Base-by-base conservation (phyloP, 768 basidiomycete species). In the Tylopilus sp. region DNA sequence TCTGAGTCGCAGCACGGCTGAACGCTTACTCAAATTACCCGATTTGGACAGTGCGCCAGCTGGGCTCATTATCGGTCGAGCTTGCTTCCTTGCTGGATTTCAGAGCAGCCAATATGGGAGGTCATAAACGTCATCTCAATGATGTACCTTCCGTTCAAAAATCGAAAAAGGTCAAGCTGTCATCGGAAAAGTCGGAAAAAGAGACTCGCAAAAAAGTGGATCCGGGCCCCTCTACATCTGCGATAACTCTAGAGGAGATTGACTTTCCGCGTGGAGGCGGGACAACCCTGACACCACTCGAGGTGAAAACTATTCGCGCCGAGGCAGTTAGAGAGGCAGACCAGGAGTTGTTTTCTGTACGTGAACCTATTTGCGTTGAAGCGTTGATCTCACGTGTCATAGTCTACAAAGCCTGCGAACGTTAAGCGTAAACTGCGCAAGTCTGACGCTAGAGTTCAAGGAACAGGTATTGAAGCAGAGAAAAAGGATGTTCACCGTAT, bases 211-310 rank as follows among this genome's bases (percentile, higher is more conserved):
- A 61, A 56, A 57, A 62, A 19, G n/a, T 14, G 19, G 68, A 72
- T 19, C 52, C 72, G 11, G 56, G 68, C 4, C 66, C 71, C 45
- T 58, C 70, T 11, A 58, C 67, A 26, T 75, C 78, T n/a, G 72
- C 65, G 58, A 62, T 77, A 52, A 70, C 75, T 31, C 55, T 76
- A 11, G 84, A 92, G 34, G 93, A 95, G 63, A 80, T 92, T 45
- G 92, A 95, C 70, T 99, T 98, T 71, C 95, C 95, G 52, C 85
- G 96, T 60, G 97, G 96, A 25, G 96, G 96, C 25, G 96, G 96
- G 48, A 89, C 92, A 1, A 80, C 76, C 29, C 80, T 96, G 60
- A 97, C 95, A 19, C 87, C 93, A 29, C 73, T 92, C 8, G 95
- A 99, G 69, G 86, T 93, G 49, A 94, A 95, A 71, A 74, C 85